Percentiles rank a stretch among this genome's conserved stretches.
Evolutionary conservation across 768 basidiomycete genomes (phyloP).

Genomic region (Sporobolomyces phaffii): DNA sequence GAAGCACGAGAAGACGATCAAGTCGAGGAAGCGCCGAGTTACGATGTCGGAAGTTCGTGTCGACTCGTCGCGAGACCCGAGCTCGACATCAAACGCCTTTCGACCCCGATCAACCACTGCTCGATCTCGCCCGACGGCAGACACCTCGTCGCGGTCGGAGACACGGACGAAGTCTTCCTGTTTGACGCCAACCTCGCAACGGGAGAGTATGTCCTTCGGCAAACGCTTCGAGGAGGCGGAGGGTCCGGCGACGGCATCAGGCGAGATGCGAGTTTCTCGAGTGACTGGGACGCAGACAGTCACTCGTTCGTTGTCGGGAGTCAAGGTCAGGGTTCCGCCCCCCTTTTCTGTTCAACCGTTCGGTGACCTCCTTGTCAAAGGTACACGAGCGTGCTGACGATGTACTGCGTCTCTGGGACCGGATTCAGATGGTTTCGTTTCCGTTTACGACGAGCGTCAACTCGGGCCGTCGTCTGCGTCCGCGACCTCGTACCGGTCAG

Average conservation of each 20-base stretch:
- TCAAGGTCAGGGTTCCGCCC: conserved; percentile 48
- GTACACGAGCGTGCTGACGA: not conserved
- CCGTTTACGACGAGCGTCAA: conserved; percentile 29
- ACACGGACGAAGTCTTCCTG: conserved; percentile 77
- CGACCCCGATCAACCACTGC: conserved; percentile 74
- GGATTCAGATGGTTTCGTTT: conserved; percentile 17
- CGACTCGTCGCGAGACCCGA: conserved; percentile 49
- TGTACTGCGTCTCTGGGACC: conserved; percentile 44
- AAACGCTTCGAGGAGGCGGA: too few relatives aligned
- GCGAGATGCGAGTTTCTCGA: conserved; percentile 64
- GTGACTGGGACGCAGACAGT: conserved; percentile 69
- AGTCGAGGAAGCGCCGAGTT: conserved; percentile 48
- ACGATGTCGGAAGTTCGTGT: conserved; percentile 51
- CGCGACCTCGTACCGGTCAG: not conserved
- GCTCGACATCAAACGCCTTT: conserved; percentile 31
- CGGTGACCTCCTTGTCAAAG: conserved; percentile 63
- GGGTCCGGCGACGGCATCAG: conserved; percentile 13
- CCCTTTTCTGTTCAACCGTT: conserved; percentile 73
- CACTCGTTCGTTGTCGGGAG: conserved; percentile 75
- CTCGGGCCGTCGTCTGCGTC: not conserved
- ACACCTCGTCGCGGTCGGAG: conserved; percentile 81
- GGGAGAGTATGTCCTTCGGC: too few relatives aligned
- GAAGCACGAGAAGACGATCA: conserved; percentile 3
- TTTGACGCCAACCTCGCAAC: conserved; percentile 59
- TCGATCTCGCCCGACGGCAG: conserved; percentile 84